These are phyloP conservation scores for Solanum sejunctum DNA, from an alignment of 257 asterid genomes.

Conservation along the genomic window DNA sequence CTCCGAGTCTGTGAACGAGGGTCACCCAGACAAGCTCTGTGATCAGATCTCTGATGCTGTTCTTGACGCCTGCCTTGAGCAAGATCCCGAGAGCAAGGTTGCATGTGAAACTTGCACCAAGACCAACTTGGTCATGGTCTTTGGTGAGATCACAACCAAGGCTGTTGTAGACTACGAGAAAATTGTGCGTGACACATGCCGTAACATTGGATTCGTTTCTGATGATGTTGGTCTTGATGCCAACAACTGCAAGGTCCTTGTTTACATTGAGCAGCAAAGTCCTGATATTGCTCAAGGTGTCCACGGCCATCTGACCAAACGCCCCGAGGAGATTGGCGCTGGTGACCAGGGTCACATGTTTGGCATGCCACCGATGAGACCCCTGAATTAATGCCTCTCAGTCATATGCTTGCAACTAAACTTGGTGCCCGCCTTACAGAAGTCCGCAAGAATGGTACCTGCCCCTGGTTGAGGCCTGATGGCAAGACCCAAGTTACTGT, in stretches of 20 bases:
- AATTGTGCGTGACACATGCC: slow-evolving; percentile 53
- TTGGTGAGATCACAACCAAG: slow-evolving; percentile 54
- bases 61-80: slow-evolving; percentile 53
- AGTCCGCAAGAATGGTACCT: slow-evolving; percentile 47
- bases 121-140: slow-evolving; percentile 54
- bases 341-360: slow-evolving; percentile 63
- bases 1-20: slow-evolving; percentile 58
- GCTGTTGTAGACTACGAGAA: slow-evolving; percentile 47
- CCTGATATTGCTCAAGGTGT: slow-evolving; percentile 61
- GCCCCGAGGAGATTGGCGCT: slow-evolving; percentile 54
- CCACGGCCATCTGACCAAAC: slow-evolving; percentile 49
- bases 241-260: slow-evolving; percentile 51
- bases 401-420: slow-evolving; percentile 54
- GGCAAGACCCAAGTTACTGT: slow-evolving; percentile 58
- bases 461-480: slow-evolving; percentile 60
- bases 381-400: slow-evolving; percentile 55
- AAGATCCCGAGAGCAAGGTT: slow-evolving; percentile 56
- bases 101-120: slow-evolving; percentile 61
- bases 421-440: slow-evolving; percentile 49
- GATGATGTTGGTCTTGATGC: slow-evolving; percentile 57
- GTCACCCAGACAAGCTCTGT: slow-evolving; percentile 65
- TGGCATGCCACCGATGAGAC: slow-evolving; percentile 57
- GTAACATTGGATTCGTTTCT: slow-evolving; percentile 38
- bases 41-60: slow-evolving; percentile 60
- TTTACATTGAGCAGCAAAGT: slow-evolving; percentile 45